Percentiles rank a stretch among this genome's conserved stretches.
Conservation (phyloP, 441 rosid species). For the Codiaeum variegatum region DNA sequence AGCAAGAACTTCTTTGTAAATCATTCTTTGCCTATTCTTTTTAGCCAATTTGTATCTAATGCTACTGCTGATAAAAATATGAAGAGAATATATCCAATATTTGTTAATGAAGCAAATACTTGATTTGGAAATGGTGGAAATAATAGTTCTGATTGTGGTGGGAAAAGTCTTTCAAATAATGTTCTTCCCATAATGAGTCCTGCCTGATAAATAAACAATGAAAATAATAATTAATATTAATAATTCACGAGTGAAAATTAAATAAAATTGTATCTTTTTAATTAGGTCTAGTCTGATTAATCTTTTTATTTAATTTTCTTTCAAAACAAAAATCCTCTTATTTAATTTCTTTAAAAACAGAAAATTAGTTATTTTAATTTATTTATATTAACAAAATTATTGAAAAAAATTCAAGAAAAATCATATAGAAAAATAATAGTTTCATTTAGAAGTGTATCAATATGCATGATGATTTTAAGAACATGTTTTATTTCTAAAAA, state of each 20-base stretch:
- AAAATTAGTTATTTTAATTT: no score
- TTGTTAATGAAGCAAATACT: constrained; percentile 16
- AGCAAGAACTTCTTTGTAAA: constrained; percentile 35
- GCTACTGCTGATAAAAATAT: constrained; percentile 28
- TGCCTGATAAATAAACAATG: constrained; percentile 21
- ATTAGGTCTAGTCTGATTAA: no score
- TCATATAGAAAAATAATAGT: no score
- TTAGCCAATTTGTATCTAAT: constrained; percentile 19
- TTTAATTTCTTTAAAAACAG: no score
- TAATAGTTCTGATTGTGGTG: not conserved
- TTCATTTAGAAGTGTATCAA: no score
- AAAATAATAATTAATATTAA: not conserved
- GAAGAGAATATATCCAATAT: constrained; percentile 24
- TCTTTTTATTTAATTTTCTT: no score
- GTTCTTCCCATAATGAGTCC: constrained; percentile 35
- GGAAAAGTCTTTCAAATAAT: constrained; percentile 17
- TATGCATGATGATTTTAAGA: no score
- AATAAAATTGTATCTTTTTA: no score
- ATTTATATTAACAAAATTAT: no score
- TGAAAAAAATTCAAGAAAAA: no score
- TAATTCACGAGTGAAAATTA: not conserved
- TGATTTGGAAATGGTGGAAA: constrained; percentile 27
- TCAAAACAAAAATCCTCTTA: no score
- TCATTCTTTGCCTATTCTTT: constrained; percentile 16
- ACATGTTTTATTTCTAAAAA: not conserved